phyloP scores from a whole-genome alignment of 805 yeast species.

The Saturnispora serradocipensis region DNA sequence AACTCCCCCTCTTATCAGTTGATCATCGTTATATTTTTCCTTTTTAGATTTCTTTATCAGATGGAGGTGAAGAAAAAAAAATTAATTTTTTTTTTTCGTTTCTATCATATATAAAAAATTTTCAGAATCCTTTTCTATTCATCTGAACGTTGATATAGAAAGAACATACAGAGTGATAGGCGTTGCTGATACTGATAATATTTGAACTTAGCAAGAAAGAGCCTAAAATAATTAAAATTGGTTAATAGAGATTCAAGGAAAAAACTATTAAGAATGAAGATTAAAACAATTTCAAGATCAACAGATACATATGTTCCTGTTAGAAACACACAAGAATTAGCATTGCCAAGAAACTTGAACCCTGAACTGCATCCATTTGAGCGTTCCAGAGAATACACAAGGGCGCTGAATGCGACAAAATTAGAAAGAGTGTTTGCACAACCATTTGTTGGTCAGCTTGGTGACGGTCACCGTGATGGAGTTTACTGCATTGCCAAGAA shows the following conservation, averaged over 20 bases:
- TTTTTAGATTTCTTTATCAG: not conserved
- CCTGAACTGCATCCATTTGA: slow-evolving; percentile 97
- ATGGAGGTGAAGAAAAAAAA: not conserved
- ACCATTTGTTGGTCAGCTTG: slow-evolving; percentile 92
- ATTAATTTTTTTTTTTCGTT: slow-evolving; percentile 1
- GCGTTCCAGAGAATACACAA: slow-evolving; percentile 91
- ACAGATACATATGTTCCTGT: slow-evolving; percentile 91
- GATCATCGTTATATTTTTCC: not conserved
- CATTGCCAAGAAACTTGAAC: slow-evolving; percentile 79
- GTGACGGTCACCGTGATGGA: slow-evolving; percentile 92
- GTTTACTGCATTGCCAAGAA: slow-evolving; percentile 82
- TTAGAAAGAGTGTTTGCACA: slow-evolving; percentile 95
- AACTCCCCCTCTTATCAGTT: not conserved
- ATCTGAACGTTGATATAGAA: not conserved
- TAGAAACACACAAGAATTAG: slow-evolving; percentile 77
- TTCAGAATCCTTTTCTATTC: not conserved
- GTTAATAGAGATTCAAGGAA: not conserved
- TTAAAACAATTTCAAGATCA: slow-evolving; percentile 82
- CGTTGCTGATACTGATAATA: not conserved
- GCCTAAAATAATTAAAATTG: not conserved
- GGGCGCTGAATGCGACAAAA: slow-evolving; percentile 91
- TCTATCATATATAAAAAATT: not conserved
- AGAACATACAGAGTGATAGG: not conserved
- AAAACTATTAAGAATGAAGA: slow-evolving; percentile 43
- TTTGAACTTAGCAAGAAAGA: not conserved